Evolutionary conservation across 768 basidiomycete species (phyloP).

Genomic region (Collybia sordida): DNA sequence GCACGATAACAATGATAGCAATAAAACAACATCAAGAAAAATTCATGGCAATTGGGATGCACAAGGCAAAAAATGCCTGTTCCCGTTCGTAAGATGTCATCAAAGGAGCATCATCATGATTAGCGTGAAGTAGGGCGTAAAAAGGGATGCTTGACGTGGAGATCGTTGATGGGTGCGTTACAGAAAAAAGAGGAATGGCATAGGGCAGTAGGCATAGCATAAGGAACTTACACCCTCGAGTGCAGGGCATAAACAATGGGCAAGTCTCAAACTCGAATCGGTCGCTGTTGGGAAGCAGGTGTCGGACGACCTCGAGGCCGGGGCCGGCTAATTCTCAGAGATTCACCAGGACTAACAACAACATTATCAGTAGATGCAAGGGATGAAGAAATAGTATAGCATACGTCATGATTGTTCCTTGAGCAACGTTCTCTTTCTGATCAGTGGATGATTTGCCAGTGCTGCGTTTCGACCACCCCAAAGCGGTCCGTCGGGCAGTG

Average conservation of each 20-base stretch:
- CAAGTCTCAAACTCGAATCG: conserved; percentile 31
- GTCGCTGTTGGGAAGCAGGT: conserved; percentile 35
- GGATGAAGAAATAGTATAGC: conserved; percentile 23
- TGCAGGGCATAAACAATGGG: neutral
- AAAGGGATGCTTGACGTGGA: conserved; percentile 1
- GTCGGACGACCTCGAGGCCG: conserved; percentile 50
- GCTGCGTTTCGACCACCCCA: conserved; percentile 67
- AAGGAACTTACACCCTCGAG: conserved; percentile 3
- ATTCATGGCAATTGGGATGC: neutral
- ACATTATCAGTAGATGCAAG: neutral
- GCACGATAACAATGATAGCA: conserved; percentile 12
- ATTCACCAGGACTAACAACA: conserved; percentile 41
- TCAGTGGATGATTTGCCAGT: conserved; percentile 49
- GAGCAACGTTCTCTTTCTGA: conserved; percentile 53
- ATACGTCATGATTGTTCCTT: conserved; percentile 54
- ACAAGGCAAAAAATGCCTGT: neutral
- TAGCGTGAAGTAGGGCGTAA: conserved; percentile 6
- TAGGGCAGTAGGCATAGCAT: conserved; percentile 12
- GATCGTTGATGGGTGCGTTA: conserved; percentile 1
- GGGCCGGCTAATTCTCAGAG: conserved; percentile 47
- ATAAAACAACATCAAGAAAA: conserved; percentile 3
- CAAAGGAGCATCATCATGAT: conserved; percentile 10
- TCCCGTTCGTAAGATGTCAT: conserved; percentile 13
- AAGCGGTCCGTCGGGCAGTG: conserved; percentile 51
- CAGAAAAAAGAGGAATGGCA: conserved; percentile 1